Conservation (phyloP, 1,284 basidiomycete genomes). For the Apiotrichum gamsii region DNA sequence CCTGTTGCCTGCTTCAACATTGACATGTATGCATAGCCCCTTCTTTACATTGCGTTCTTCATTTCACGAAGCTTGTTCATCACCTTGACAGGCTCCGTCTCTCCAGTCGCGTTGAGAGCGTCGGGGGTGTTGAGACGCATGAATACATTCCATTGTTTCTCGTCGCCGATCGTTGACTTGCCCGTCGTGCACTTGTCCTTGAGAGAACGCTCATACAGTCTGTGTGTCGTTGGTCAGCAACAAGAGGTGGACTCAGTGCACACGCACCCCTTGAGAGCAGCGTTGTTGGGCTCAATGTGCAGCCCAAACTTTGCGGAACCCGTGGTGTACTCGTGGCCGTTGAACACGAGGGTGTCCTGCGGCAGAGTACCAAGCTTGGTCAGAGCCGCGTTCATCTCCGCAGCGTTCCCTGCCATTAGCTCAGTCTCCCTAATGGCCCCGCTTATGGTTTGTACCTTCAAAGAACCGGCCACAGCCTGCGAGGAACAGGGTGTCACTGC, state of each 20-base stretch:
- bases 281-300: conserved; percentile 41
- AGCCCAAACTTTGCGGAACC: conserved; percentile 52
- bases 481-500: conserved; percentile 83
- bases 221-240: conserved; percentile 4
- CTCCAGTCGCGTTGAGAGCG: conserved; percentile 50
- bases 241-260: conserved; percentile 7
- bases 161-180: conserved; percentile 52
- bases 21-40: too few relatives aligned
- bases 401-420: conserved; percentile 57
- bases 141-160: conserved; percentile 52
- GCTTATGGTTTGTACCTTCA: conserved; percentile 50
- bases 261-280: conserved; percentile 39
- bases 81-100: conserved; percentile 51
- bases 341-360: conserved; percentile 72
- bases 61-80: conserved; percentile 69
- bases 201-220: conserved; percentile 34
- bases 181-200: conserved; percentile 43
- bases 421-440: not conserved
- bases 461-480: conserved; percentile 96
- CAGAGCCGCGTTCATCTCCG: conserved; percentile 77
- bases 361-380: conserved; percentile 71
- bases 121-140: conserved; percentile 45
- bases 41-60: conserved; percentile 68
- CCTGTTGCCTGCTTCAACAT: too few relatives aligned
- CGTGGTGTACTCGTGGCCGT: conserved; percentile 87